phyloP scores from a whole-genome alignment of 495 filamentous ascomycete genomes.

The Hyphodiscus hymeniophilus region DNA sequence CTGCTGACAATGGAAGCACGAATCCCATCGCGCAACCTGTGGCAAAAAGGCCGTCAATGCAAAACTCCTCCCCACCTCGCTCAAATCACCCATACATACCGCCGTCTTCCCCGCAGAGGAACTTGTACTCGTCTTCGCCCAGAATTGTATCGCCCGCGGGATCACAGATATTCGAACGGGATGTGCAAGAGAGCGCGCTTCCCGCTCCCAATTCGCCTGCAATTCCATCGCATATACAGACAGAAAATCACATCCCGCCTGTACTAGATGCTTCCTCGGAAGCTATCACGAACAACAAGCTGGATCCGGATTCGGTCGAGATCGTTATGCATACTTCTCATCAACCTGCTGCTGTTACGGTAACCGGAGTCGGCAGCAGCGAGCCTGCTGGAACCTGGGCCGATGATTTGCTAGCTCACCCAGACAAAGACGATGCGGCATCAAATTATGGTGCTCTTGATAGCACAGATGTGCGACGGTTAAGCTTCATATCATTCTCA shows the following conservation, averaged over 20 bases:
- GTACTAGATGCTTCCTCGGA: conserved; percentile 82
- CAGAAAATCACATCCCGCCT: conserved; percentile 85
- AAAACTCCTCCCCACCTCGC: conserved; percentile 24
- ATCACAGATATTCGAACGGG: conserved; percentile 89
- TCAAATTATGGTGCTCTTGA: conserved; percentile 69
- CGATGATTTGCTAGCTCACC: conserved; percentile 47
- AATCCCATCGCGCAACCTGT: conserved; percentile 15
- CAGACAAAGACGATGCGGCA: conserved; percentile 43
- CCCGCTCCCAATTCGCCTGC: conserved; percentile 60
- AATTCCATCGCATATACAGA: conserved; percentile 81
- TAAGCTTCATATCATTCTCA: conserved; percentile 91
- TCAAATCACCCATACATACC: conserved; percentile 37
- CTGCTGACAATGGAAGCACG: conserved; percentile 4
- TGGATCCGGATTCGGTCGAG: conserved; percentile 76
- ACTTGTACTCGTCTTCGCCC: conserved; percentile 47
- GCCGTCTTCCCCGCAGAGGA: conserved; percentile 38
- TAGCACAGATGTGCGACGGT: conserved; percentile 64
- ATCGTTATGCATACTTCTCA: conserved; percentile 79
- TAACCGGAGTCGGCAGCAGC: conserved; percentile 38
- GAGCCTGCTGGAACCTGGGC: conserved; percentile 31
- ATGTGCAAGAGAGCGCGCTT: conserved; percentile 67
- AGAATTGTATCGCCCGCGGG: conserved; percentile 55
- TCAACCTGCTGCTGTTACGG: conserved; percentile 61
- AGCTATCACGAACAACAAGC: conserved; percentile 73
- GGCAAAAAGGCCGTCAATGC: conserved; percentile 3